Evolutionary conservation across 148 eudicot genomes (phyloP).

Genomic region (Camellia lanceoleosa): DNA sequence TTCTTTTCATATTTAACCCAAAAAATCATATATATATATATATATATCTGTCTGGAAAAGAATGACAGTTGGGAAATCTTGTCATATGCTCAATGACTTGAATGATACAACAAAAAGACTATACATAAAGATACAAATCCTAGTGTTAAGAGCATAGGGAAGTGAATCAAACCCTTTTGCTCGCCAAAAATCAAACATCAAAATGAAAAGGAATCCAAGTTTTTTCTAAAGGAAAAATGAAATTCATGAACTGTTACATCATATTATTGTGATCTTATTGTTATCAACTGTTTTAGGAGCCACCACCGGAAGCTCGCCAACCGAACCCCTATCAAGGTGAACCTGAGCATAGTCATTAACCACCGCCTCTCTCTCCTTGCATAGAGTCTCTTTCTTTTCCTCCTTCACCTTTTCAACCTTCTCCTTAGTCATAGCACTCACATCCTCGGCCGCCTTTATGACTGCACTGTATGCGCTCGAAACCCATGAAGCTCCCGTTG

Average conservation of each 20-base stretch:
- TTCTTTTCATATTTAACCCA: too few relatives aligned
- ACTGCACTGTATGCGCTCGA: conserved; percentile 32
- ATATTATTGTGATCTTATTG: not conserved
- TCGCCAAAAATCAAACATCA: too few relatives aligned
- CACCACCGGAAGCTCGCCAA: conserved; percentile 1
- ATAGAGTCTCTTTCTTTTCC: conserved; percentile 29
- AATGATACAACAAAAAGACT: not conserved
- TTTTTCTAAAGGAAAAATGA: too few relatives aligned
- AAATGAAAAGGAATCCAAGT: too few relatives aligned
- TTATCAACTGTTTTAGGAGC: not conserved
- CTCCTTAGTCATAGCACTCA: conserved; percentile 43
- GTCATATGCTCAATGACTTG: too few relatives aligned
- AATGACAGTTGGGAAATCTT: too few relatives aligned
- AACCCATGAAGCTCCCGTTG: conserved; percentile 44
- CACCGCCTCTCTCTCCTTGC: conserved; percentile 15
- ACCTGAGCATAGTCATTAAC: conserved; percentile 16
- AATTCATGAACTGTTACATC: not conserved
- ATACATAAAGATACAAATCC: too few relatives aligned
- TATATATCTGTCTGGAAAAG: too few relatives aligned
- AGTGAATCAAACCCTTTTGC: too few relatives aligned
- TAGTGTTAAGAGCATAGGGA: not conserved
- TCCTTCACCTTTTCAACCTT: conserved; percentile 49
- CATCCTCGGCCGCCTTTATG: conserved; percentile 43
- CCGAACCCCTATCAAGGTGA: conserved; percentile 16
- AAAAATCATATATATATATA: too few relatives aligned